These are phyloP conservation scores for Globisporangium camurandrum DNA, from an alignment of 352 stramenopile genomes.

Conservation along the genomic window DNA sequence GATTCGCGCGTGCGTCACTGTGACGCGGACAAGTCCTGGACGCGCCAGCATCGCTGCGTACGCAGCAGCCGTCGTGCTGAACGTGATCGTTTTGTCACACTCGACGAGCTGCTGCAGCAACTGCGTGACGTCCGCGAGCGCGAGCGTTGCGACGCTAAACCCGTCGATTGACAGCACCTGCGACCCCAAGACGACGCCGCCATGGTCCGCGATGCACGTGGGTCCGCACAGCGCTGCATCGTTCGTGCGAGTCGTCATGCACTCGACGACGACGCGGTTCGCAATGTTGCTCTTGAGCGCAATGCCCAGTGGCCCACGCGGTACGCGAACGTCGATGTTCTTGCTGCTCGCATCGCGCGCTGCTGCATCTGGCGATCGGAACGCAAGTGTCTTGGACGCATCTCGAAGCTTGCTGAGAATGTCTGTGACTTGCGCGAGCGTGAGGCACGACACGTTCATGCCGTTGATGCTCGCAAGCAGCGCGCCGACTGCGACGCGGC, in stretches of 20 bases:
- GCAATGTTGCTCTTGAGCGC: conserved; percentile 36
- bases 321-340: conserved; percentile 27
- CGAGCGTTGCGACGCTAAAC: conserved; percentile 29
- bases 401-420: conserved; percentile 42
- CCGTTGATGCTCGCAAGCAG: conserved; percentile 39
- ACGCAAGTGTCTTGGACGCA: conserved; percentile 28
- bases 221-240: conserved; percentile 21
- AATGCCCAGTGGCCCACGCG: conserved; percentile 38
- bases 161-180: conserved; percentile 45
- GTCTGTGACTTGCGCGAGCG: conserved; percentile 22
- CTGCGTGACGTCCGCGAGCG: conserved; percentile 25
- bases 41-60: conserved; percentile 36
- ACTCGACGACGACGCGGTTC: conserved; percentile 37
- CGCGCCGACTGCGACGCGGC: conserved; percentile 24
- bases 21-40: conserved; percentile 16
- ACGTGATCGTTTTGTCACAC: conserved; percentile 53
- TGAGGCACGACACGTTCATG: conserved; percentile 48
- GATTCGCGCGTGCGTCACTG: conserved; percentile 16
- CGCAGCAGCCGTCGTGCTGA: conserved; percentile 29
- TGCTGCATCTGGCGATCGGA: conserved; percentile 10
- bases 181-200: conserved; percentile 36
- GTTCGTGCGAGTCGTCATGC: too few species aligned
- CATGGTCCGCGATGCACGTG: conserved; percentile 31
- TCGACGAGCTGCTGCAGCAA: conserved; percentile 25
- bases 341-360: conserved; percentile 17